Percentiles rank a stretch among this genome's conserved stretches.
phyloP scores from a whole-genome alignment of 345 rosid genomes.

The Heritiera fomes region DNA sequence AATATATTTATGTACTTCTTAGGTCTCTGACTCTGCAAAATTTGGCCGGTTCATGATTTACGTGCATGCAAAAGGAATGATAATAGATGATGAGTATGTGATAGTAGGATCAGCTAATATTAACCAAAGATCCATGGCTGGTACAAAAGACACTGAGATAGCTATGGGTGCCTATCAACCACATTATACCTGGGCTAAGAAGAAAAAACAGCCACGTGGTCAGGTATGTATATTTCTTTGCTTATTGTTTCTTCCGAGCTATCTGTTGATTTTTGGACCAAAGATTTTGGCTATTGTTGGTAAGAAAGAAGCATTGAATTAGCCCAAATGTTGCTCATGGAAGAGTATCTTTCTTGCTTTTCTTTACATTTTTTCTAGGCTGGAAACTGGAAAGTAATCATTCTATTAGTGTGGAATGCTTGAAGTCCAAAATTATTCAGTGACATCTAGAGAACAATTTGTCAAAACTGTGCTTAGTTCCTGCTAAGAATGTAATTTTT shows the following conservation, averaged over 20 bases:
- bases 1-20: not conserved
- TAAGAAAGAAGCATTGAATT: not conserved
- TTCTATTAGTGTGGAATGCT: too few species aligned
- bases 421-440: too few species aligned
- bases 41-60: slow-evolving; percentile 63
- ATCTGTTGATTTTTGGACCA: not conserved
- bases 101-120: slow-evolving; percentile 71
- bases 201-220: slow-evolving; percentile 65
- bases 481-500: too few species aligned
- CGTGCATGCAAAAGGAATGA: slow-evolving; percentile 73
- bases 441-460: too few species aligned
- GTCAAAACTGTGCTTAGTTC: too few species aligned
- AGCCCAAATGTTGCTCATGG: not conserved
- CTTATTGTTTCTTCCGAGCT: not conserved
- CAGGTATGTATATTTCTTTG: slow-evolving; percentile 55
- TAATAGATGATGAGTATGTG: slow-evolving; percentile 70
- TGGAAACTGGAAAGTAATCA: not conserved
- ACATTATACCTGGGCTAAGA: slow-evolving; percentile 59
- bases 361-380: not conserved
- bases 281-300: not conserved
- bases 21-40: slow-evolving; percentile 40
- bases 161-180: slow-evolving; percentile 99
- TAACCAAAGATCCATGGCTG: slow-evolving; percentile 80
- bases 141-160: slow-evolving; percentile 68
- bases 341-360: not conserved